Percentiles rank a stretch among this genome's conserved stretches.
These are phyloP conservation scores for Prunella vulgaris DNA, from an alignment of 257 asterid genomes.

Conservation along the genomic window DNA sequence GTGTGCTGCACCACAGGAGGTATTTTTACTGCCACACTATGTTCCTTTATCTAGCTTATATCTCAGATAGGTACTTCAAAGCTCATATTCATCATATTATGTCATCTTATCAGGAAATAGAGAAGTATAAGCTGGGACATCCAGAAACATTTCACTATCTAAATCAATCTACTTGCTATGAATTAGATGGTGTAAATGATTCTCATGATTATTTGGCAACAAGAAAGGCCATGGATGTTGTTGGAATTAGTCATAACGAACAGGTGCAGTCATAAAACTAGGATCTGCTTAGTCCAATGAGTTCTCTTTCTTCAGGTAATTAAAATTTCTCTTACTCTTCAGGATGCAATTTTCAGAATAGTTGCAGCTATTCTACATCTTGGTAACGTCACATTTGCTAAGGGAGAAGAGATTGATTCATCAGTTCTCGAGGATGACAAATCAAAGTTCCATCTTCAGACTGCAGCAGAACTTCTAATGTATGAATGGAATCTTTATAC, in stretches of 20 bases:
- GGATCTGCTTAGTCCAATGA: constrained; percentile 16
- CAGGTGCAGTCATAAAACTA: constrained; percentile 47
- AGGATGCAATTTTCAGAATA: constrained; percentile 91
- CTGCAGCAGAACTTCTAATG: constrained; percentile 80
- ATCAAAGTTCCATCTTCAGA: constrained; percentile 74
- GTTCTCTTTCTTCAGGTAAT: constrained; percentile 11
- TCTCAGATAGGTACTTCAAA: background rate
- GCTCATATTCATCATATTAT: constrained; percentile 21
- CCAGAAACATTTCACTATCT: constrained; percentile 78
- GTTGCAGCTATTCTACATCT: constrained; percentile 87
- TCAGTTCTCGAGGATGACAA: constrained; percentile 74
- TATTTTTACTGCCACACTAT: constrained; percentile 25
- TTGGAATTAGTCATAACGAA: constrained; percentile 75
- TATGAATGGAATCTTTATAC: constrained; percentile 25
- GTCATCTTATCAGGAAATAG: constrained; percentile 56
- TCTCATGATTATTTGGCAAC: constrained; percentile 79
- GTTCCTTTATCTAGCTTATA: constrained; percentile 18
- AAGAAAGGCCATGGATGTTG: constrained; percentile 92
- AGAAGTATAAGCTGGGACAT: constrained; percentile 71
- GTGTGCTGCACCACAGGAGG: constrained; percentile 92
- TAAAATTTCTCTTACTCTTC: constrained; percentile 26
- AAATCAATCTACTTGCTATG: constrained; percentile 76
- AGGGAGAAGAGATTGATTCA: constrained; percentile 71
- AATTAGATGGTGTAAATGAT: constrained; percentile 68
- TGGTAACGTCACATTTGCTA: constrained; percentile 74